Percentiles rank a stretch among this genome's conserved stretches.
phyloP scores from a whole-genome alignment of 148 eudicot genomes.

The Talinum fruticosum region DNA sequence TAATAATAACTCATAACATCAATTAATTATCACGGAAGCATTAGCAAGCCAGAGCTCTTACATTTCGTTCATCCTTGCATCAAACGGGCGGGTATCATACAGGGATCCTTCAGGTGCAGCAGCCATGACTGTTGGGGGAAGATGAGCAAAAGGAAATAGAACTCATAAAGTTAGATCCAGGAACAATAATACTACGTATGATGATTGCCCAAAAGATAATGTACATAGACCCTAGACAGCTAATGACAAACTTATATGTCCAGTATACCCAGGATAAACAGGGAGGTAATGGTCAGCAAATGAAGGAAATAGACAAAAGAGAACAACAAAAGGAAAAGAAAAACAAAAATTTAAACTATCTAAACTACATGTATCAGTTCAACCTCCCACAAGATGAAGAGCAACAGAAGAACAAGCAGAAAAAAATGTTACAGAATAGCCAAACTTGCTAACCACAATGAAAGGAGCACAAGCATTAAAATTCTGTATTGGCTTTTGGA shows the following conservation, averaged over 20 bases:
- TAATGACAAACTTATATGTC: too few relatives aligned
- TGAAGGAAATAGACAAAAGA: background rate
- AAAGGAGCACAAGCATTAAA: conserved; percentile 16
- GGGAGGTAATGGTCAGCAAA: background rate
- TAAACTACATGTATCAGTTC: too few relatives aligned
- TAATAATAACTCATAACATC: background rate
- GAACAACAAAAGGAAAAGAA: background rate
- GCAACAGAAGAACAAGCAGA: background rate
- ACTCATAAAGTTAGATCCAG: background rate
- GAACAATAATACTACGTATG: background rate
- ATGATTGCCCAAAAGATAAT: too few relatives aligned
- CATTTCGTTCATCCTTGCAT: conserved; percentile 38
- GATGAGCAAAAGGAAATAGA: background rate
- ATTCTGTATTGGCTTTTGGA: conserved; percentile 12
- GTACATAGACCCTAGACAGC: background rate
- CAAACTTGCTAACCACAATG: conserved; percentile 18
- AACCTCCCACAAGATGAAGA: background rate
- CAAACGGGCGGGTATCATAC: conserved; percentile 46
- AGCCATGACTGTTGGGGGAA: conserved; percentile 40
- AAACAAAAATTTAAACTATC: background rate
- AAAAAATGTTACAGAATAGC: conserved; percentile 22
- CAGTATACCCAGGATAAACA: background rate
- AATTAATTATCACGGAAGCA: background rate
- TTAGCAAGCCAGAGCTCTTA: background rate
- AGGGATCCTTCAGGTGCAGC: conserved; percentile 50